phyloP scores from a whole-genome alignment of 2,329 filamentous ascomycete species.

The Pseudocercospora musae region DNA sequence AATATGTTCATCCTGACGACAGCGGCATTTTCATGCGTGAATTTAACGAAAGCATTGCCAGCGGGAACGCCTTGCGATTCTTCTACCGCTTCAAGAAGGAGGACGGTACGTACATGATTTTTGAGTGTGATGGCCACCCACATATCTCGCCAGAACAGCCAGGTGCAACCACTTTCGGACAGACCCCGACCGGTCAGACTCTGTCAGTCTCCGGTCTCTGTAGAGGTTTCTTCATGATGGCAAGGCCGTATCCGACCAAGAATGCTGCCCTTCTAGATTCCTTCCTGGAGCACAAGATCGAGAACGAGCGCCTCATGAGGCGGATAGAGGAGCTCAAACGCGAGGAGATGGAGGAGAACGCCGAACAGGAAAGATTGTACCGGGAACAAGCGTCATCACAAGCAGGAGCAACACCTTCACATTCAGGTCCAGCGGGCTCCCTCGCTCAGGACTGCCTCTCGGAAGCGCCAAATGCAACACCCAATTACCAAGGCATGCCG shows the following conservation, averaged over 20 bases:
- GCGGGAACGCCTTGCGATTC: slow-evolving; percentile 73
- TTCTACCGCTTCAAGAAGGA: slow-evolving; percentile 80
- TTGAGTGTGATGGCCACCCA: slow-evolving; percentile 89
- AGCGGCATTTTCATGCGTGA: slow-evolving; percentile 78
- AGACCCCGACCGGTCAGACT: slow-evolving; percentile 20
- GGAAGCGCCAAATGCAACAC: slow-evolving; percentile 21
- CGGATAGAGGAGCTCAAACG: slow-evolving; percentile 79
- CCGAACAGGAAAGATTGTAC: slow-evolving; percentile 60
- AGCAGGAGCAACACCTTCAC: slow-evolving; percentile 27
- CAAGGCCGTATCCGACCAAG: slow-evolving; percentile 82
- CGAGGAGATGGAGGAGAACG: slow-evolving; percentile 79
- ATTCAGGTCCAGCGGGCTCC: slow-evolving; percentile 21
- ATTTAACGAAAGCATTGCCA: slow-evolving; percentile 83
- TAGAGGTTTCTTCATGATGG: slow-evolving; percentile 90
- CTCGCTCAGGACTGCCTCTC: slow-evolving; percentile 19
- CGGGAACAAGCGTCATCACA: slow-evolving; percentile 28
- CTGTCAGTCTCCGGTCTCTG: slow-evolving; percentile 64
- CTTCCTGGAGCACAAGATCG: slow-evolving; percentile 94
- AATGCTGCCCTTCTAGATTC: slow-evolving; percentile 83
- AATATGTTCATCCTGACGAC: slow-evolving; percentile 84
- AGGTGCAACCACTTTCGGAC: slow-evolving; percentile 21
- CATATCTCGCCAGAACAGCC: slow-evolving; percentile 73
- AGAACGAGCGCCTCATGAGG: slow-evolving; percentile 82
- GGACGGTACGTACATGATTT: slow-evolving; percentile 71
- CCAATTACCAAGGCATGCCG: slow-evolving; percentile 56